phyloP scores from a whole-genome alignment of 192 early-diverging fungal species.

The Bifiguratus adelaidae region DNA sequence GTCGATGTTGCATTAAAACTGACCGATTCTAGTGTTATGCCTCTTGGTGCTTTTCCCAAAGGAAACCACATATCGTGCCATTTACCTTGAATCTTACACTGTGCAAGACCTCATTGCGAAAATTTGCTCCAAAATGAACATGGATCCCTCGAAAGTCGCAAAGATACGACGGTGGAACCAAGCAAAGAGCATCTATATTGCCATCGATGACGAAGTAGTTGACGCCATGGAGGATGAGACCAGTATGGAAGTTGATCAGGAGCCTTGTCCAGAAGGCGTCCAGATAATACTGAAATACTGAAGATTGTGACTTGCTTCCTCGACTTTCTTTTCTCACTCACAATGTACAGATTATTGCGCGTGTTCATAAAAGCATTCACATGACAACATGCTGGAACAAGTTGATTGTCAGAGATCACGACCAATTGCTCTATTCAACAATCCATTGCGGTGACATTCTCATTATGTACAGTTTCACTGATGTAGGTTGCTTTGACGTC shows the following conservation, averaged over 20 bases:
- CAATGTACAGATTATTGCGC: too few species aligned
- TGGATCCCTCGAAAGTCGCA: constrained; percentile 12
- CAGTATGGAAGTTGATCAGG: constrained; percentile 44
- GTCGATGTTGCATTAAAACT: constrained; percentile 2
- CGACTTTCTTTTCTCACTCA: neutral
- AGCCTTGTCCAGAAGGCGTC: constrained; percentile 24
- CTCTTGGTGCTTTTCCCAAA: constrained; percentile 44
- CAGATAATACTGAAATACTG: constrained; percentile 34
- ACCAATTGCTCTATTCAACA: too few species aligned
- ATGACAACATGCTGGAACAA: too few species aligned
- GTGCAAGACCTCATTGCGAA: constrained; percentile 37
- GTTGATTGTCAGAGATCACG: too few species aligned
- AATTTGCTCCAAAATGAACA: constrained; percentile 39
- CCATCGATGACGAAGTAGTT: constrained; percentile 46
- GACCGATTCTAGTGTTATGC: constrained; percentile 29
- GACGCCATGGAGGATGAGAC: constrained; percentile 52
- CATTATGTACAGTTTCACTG: too few species aligned
- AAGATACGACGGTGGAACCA: constrained; percentile 22
- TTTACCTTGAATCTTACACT: constrained; percentile 50
- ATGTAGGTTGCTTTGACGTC: too few species aligned
- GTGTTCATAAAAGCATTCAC: too few species aligned
- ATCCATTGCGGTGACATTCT: too few species aligned
- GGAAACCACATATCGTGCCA: constrained; percentile 42
- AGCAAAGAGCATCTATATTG: constrained; percentile 35
- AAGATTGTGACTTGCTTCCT: neutral